phyloP scores from a whole-genome alignment of 148 eudicot genomes.

The Persicaria maculosa region DNA sequence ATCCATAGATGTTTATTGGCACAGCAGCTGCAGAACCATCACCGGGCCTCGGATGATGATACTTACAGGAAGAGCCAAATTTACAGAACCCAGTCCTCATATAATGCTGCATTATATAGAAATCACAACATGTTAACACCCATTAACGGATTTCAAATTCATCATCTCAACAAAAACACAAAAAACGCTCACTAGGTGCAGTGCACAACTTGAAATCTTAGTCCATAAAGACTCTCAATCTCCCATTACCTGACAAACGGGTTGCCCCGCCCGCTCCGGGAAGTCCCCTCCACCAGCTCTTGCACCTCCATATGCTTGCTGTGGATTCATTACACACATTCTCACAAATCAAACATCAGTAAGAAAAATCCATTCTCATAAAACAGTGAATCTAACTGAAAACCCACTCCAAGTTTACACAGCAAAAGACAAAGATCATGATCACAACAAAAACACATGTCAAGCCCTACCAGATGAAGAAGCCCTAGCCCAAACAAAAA shows the following conservation, averaged over 20 bases:
- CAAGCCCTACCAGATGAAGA: neutral
- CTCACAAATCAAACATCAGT: conserved; percentile 2
- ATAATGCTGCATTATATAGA: conserved; percentile 47
- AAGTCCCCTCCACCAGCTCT: conserved; percentile 53
- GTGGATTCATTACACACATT: neutral
- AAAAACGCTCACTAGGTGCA: neutral
- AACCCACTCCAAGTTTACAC: neutral
- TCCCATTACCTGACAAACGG: conserved; percentile 72
- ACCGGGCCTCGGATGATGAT: conserved; percentile 87
- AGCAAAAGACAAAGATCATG: neutral
- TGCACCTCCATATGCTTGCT: conserved; percentile 49
- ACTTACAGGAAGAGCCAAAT: conserved; percentile 87
- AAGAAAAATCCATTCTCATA: neutral
- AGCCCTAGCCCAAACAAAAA: conserved; percentile 8
- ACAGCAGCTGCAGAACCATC: conserved; percentile 43
- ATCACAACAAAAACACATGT: neutral
- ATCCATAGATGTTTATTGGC: conserved; percentile 57
- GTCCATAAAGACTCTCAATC: neutral
- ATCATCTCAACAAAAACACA: neutral
- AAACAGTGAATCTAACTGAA: neutral
- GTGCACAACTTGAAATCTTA: neutral
- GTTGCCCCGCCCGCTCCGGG: conserved; percentile 83
- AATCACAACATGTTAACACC: conserved; percentile 9
- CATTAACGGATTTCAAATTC: neutral
- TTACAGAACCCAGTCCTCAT: conserved; percentile 90